Conservation (phyloP, 139 green algal genomes). For the Haematococcus sp. region DNA sequence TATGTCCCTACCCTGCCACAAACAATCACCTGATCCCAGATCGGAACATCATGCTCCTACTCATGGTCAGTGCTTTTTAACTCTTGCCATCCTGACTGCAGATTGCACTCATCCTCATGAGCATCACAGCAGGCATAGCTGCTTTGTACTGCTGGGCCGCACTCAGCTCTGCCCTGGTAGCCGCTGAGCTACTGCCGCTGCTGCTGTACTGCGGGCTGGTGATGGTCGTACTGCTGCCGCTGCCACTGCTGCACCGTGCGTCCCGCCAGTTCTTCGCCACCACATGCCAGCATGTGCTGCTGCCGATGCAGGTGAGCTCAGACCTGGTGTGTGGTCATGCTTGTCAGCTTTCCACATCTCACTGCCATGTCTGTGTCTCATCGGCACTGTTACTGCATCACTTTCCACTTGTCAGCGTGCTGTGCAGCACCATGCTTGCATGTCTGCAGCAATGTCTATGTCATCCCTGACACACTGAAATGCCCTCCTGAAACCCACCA, state of each 20-base stretch:
- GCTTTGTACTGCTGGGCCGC: conserved; percentile 24
- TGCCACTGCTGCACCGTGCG: conserved; percentile 24
- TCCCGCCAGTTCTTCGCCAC: conserved; percentile 58
- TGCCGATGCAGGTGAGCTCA: conserved; percentile 52
- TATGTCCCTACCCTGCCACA: too few species aligned
- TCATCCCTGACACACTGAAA: too few species aligned
- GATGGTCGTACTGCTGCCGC: conserved; percentile 47
- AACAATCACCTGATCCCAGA: too few species aligned
- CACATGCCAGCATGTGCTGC: conserved; percentile 43
- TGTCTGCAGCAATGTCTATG: too few species aligned
- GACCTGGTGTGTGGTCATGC: background rate
- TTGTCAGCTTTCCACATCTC: background rate
- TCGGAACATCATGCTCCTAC: too few species aligned
- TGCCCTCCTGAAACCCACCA: too few species aligned
- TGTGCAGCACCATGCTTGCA: background rate
- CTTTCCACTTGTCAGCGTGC: too few species aligned
- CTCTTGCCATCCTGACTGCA: background rate
- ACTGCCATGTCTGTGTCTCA: background rate
- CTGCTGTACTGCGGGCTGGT: conserved; percentile 48
- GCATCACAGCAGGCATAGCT: conserved; percentile 28
- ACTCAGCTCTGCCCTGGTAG: background rate
- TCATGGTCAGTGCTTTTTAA: too few species aligned
- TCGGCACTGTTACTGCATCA: background rate
- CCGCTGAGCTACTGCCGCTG: conserved; percentile 32
- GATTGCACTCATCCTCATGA: conserved; percentile 37